phyloP scores from a whole-genome alignment of 2,329 filamentous ascomycete species.

The Penicillium digitatum region DNA sequence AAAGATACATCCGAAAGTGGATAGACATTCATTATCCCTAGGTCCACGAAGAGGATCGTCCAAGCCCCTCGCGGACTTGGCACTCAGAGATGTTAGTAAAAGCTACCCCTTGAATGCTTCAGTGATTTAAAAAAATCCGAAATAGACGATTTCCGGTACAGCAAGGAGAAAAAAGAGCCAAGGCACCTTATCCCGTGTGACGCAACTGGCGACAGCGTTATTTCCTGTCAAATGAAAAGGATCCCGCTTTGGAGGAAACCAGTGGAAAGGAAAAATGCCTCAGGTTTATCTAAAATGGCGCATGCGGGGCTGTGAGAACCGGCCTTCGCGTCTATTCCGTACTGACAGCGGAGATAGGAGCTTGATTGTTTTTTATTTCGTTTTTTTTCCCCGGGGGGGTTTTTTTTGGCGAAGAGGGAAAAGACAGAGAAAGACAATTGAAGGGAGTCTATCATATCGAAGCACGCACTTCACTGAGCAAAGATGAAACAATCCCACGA shows the following conservation, averaged over 20 bases:
- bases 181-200: neutral
- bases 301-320: conserved; percentile 6
- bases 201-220: conserved; percentile 1
- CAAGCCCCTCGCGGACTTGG: neutral
- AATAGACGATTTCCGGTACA: neutral
- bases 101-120: neutral
- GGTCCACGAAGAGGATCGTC: neutral
- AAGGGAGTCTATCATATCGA: neutral
- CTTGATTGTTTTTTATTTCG: neutral
- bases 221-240: neutral
- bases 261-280: conserved; percentile 26
- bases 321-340: too few relatives aligned
- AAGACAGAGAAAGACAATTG: neutral
- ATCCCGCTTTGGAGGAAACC: conserved; percentile 6
- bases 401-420: neutral
- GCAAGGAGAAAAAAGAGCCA: neutral
- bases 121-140: too few relatives aligned
- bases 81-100: neutral
- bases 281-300: conserved; percentile 25
- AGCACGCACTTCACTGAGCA: neutral
- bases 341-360: neutral
- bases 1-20: neutral
- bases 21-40: neutral
- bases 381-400: neutral
- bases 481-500: conserved; percentile 3